Evolutionary conservation across 2,329 filamentous ascomycete species (phyloP).

Genomic region (Escovopsis sp.): DNA sequence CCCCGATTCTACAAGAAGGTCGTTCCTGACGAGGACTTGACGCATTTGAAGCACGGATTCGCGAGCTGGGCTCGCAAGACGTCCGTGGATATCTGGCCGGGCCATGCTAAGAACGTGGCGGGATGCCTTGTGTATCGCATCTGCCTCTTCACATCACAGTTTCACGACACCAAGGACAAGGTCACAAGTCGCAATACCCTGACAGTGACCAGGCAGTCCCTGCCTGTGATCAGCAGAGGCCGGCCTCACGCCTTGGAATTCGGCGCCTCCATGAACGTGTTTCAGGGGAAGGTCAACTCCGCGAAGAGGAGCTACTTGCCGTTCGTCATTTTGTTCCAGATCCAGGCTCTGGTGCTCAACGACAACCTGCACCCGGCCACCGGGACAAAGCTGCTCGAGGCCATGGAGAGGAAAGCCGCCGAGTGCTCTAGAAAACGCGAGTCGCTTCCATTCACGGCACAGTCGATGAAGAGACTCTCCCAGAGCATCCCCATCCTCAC

Average conservation of each 20-base stretch:
- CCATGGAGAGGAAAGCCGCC: slow-evolving; percentile 22
- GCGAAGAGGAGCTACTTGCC: slow-evolving; percentile 18
- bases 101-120: slow-evolving; percentile 21
- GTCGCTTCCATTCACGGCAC: slow-evolving; percentile 29
- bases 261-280: slow-evolving; percentile 12
- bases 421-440: slow-evolving; percentile 12
- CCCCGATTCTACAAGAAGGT: slow-evolving; percentile 31
- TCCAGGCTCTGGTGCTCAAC: slow-evolving; percentile 49
- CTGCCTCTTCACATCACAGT: background rate
- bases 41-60: background rate
- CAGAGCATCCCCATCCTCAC: slow-evolving; percentile 38
- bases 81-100: slow-evolving; percentile 11
- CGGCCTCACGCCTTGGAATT: slow-evolving; percentile 8
- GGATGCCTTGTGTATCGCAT: slow-evolving; percentile 33
- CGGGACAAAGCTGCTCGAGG: slow-evolving; percentile 30
- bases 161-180: slow-evolving; percentile 7
- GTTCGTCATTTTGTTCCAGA: slow-evolving; percentile 45
- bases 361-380: slow-evolving; percentile 43
- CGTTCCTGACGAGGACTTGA: background rate
- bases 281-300: slow-evolving; percentile 19
- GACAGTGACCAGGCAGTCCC: slow-evolving; percentile 10
- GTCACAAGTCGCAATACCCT: slow-evolving; percentile 12
- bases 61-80: slow-evolving; percentile 15
- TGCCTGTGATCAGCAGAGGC: slow-evolving; percentile 8
- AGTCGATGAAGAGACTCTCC: slow-evolving; percentile 38